Base-by-base conservation (phyloP, 1,284 basidiomycete species). In the Earliella scabrosa region DNA sequence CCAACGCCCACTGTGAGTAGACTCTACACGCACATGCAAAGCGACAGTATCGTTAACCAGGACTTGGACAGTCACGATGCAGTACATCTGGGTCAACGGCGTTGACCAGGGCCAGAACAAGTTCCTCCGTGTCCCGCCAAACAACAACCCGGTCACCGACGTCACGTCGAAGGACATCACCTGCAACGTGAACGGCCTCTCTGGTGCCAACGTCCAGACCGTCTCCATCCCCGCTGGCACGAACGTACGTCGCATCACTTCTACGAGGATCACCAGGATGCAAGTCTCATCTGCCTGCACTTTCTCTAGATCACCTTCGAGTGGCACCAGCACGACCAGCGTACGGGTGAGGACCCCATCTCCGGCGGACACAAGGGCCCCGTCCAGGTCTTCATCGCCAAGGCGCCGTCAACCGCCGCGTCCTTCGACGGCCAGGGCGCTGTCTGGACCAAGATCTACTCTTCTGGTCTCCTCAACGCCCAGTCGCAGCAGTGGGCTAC, bases 391-490 rank as follows among this genome's bases (percentile, higher is more conserved):
- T 82, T 79, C 63, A 71, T 81, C 52, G 80, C 80, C 45, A 80
- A 81, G 60, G 79, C 79, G 7, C 77, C 79, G 2, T 74, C 75
- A 1, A 73, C 75, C 6, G 79, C 74, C 4, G 75, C 74, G 0
- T 60, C 73, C 1, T 82, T 79, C 65, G 64, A 80, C 55, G 79
- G 77, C 14, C 77, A 77, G 56, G 80, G 77, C 31, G 59, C 76
- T n/a, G 78, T 81, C 27, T 82, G 80, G 78, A 80, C 79, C 39
- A 82, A 81, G 73, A 78, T 82, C 31, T 82, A 81, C 63, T 72
- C 75, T 3, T 77, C 78, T 36, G 78, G 79, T n/a, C 72, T 81
- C 29, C 52, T 80, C 31, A 69, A 75, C 51, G 55, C 76, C 3
- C 66, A 59, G 39, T 59, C 69, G 9, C 69, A 72, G 56, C 61